phyloP scores from a whole-genome alignment of 1,284 basidiomycete genomes.

The Pseudozyma sp. region DNA sequence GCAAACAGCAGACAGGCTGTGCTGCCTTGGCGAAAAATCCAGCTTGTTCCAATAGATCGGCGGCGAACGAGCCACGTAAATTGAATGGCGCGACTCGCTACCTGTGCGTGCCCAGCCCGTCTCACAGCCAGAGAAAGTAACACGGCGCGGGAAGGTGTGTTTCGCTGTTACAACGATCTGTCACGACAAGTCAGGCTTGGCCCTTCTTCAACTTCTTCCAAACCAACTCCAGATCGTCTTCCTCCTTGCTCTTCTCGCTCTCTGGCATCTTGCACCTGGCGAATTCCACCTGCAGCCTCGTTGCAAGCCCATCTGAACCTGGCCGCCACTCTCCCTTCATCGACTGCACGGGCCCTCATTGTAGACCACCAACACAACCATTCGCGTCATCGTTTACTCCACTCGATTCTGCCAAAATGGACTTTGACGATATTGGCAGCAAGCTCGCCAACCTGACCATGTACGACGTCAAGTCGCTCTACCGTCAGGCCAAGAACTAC shows the following conservation, averaged over 20 bases:
- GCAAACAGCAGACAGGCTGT: no score
- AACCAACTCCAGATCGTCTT: background rate
- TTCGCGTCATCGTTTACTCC: background rate
- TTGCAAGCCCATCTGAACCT: background rate
- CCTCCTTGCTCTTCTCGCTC: background rate
- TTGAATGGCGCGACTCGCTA: background rate
- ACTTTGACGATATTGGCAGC: slow-evolving; percentile 54
- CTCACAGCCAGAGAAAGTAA: slow-evolving; percentile 13
- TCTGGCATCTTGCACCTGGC: background rate
- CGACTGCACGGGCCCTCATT: background rate
- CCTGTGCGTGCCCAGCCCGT: background rate
- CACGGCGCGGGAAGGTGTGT: slow-evolving; percentile 8
- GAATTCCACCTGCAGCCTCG: background rate
- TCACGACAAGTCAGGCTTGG: background rate
- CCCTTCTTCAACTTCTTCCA: slow-evolving; percentile 4
- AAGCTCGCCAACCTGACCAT: slow-evolving; percentile 67
- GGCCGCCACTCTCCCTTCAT: background rate
- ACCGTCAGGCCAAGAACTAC: slow-evolving; percentile 67
- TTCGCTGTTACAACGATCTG: background rate
- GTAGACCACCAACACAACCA: background rate
- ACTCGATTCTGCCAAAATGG: slow-evolving; percentile 21
- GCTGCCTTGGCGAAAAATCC: no score
- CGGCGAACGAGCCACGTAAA: slow-evolving; percentile 17
- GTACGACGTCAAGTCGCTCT: slow-evolving; percentile 67
- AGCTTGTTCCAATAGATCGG: background rate